These are phyloP conservation scores for Exophiala calicioides DNA, from an alignment of 2,329 filamentous ascomycete genomes.

Conservation along the genomic window DNA sequence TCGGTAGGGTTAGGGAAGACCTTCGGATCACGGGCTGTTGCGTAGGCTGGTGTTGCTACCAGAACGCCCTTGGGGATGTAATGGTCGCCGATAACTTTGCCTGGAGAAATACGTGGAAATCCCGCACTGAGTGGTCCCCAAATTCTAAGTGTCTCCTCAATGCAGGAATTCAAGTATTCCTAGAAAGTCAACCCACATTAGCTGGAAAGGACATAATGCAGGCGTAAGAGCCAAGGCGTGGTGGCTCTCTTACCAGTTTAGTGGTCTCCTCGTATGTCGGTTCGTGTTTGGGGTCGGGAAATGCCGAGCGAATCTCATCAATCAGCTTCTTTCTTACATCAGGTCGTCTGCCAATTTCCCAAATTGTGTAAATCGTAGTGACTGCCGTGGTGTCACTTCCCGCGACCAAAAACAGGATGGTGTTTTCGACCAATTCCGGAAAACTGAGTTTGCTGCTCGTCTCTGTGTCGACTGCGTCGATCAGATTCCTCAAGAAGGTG, in stretches of 20 bases:
- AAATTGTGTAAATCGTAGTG: constrained; percentile 39
- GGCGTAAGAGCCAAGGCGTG: not conserved
- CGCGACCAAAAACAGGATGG: constrained; percentile 41
- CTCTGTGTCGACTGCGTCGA: constrained; percentile 9
- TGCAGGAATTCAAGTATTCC: constrained; percentile 9
- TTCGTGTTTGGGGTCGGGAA: constrained; percentile 4
- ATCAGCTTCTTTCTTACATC: constrained; percentile 41
- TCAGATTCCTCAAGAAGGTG: constrained; percentile 16
- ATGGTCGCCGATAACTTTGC: constrained; percentile 43
- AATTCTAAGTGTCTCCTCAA: constrained; percentile 11
- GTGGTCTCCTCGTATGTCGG: constrained; percentile 10
- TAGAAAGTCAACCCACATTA: not conserved
- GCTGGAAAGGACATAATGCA: no score
- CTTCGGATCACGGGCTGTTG: constrained; percentile 42
- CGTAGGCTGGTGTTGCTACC: constrained; percentile 41
- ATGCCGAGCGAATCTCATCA: constrained; percentile 35
- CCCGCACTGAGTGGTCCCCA: constrained; percentile 13
- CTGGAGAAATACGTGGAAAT: constrained; percentile 12
- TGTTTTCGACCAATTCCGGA: constrained; percentile 11
- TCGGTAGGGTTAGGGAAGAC: constrained; percentile 45
- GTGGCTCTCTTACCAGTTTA: constrained; percentile 9
- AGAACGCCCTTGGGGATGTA: constrained; percentile 48
- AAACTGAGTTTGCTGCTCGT: constrained; percentile 3
- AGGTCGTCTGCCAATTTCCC: constrained; percentile 44
- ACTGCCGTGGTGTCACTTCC: constrained; percentile 57